A percentile compares a stretch with the other conserved stretches of the same genome.
Evolutionary conservation across 371 early-diverging fungal species (phyloP).

Genomic region (Saksenaea oblongispora): DNA sequence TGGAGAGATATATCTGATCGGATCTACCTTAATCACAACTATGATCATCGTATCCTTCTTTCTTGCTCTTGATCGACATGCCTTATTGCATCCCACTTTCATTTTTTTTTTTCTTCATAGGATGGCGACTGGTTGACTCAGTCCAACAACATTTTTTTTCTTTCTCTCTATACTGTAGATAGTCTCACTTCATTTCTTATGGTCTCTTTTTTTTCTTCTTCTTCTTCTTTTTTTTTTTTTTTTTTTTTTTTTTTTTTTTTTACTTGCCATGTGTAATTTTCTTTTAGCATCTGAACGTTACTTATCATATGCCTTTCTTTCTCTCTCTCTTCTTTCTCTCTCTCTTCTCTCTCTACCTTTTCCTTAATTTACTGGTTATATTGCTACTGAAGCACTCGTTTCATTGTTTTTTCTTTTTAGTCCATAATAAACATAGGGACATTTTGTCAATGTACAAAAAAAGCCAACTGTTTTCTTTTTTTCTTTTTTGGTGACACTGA

Average conservation of each 20-base stretch:
- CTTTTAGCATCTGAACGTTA: slow-evolving; percentile 2
- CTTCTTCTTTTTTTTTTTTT: not conserved
- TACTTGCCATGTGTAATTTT: slow-evolving; percentile 9
- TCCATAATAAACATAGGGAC: slow-evolving; percentile 3
- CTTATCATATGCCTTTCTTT: not conserved
- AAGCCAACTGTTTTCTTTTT: not conserved
- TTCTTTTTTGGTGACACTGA: not conserved
- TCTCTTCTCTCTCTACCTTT: not conserved
- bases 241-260: slow-evolving; percentile 8
- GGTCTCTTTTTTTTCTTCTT: not conserved
- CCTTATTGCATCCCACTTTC: slow-evolving; percentile 4
- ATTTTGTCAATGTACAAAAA: not conserved
- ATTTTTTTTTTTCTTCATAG: not conserved
- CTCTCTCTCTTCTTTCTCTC: not conserved
- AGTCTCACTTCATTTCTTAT: slow-evolving; percentile 4
- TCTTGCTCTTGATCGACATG: not conserved
- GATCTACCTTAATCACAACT: not conserved
- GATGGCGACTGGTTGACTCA: not conserved
- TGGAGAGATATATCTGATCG: slow-evolving; percentile 1
- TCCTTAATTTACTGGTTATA: not conserved
- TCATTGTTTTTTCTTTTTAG: not conserved
- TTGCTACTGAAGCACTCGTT: slow-evolving; percentile 4
- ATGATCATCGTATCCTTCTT: slow-evolving; percentile 1
- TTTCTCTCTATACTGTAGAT: not conserved
- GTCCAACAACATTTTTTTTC: not conserved